These are phyloP conservation scores for Phylloporus arenicola DNA, from an alignment of 768 basidiomycete species.

Conservation along the genomic window DNA sequence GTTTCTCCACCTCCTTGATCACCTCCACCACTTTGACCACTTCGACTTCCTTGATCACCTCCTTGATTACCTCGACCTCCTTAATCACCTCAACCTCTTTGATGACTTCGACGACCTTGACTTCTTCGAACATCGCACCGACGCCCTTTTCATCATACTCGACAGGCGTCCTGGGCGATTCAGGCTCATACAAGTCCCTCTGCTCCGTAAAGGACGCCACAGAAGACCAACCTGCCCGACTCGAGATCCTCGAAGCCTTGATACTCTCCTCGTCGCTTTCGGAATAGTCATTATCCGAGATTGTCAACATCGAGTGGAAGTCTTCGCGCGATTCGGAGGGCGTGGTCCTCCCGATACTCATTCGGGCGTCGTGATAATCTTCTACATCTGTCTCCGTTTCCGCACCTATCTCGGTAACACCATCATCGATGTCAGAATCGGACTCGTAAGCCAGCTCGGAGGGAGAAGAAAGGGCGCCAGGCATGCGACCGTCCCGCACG, in stretches of 20 bases:
- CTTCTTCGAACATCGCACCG: slow-evolving; percentile 27
- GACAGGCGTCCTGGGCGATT: slow-evolving; percentile 17
- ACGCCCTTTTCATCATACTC: slow-evolving; percentile 51
- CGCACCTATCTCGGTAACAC: slow-evolving; percentile 55
- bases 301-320: slow-evolving; percentile 71
- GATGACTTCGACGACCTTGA: slow-evolving; percentile 27
- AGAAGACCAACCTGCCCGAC: slow-evolving; percentile 24
- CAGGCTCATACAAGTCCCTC: slow-evolving; percentile 1
- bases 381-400: slow-evolving; percentile 66
- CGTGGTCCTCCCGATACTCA: slow-evolving; percentile 54
- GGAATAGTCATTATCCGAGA: slow-evolving; percentile 63
- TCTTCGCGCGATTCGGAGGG: slow-evolving; percentile 67
- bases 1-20: slow-evolving; percentile 16
- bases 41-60: slow-evolving; percentile 33
- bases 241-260: slow-evolving; percentile 52
- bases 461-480: slow-evolving; percentile 17
- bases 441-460: slow-evolving; percentile 37
- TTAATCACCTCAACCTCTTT: slow-evolving; percentile 29
- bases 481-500: slow-evolving; percentile 29
- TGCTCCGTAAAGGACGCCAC: slow-evolving; percentile 20
- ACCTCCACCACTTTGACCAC: slow-evolving; percentile 31
- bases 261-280: slow-evolving; percentile 67
- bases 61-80: slow-evolving; percentile 22
- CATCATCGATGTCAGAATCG: slow-evolving; percentile 40
- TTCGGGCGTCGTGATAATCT: slow-evolving; percentile 73